These are phyloP conservation scores for Purpureocillium lavendulum DNA, from an alignment of 2,329 filamentous ascomycete species.

Conservation along the genomic window DNA sequence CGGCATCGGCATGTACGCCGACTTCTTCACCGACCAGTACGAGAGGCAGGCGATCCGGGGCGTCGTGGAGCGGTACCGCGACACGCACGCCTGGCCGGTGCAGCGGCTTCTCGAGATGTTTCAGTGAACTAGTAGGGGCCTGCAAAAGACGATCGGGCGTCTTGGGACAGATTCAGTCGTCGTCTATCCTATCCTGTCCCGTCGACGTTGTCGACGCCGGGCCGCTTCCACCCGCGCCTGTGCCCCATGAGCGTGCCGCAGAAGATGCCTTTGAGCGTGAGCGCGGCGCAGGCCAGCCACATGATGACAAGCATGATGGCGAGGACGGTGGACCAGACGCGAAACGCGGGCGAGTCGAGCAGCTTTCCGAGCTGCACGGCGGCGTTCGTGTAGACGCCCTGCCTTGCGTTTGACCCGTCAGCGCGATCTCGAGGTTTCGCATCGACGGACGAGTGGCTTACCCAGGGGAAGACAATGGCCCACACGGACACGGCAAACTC, in stretches of 20 bases:
- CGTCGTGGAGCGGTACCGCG: conserved; percentile 35
- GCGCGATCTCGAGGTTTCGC: too few species aligned
- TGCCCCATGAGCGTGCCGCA: too few species aligned
- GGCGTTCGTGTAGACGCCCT: conserved; percentile 30
- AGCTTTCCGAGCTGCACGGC: conserved; percentile 26
- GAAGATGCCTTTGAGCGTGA: background rate
- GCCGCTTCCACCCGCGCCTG: too few species aligned
- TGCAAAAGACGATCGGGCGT: too few species aligned
- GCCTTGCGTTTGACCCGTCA: background rate
- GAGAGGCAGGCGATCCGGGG: conserved; percentile 26
- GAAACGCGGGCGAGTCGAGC: conserved; percentile 27
- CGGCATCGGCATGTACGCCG: conserved; percentile 31
- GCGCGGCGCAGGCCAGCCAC: conserved; percentile 10
- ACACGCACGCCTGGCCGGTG: conserved; percentile 31
- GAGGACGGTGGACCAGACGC: conserved; percentile 26
- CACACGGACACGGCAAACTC: conserved; percentile 22
- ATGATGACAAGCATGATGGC: conserved; percentile 24
- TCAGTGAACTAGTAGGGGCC: too few species aligned
- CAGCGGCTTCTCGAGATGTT: conserved; percentile 28
- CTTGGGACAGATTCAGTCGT: too few species aligned
- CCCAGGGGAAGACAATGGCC: conserved; percentile 30
- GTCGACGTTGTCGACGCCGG: too few species aligned
- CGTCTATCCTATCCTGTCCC: too few species aligned
- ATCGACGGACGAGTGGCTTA: conserved; percentile 14
- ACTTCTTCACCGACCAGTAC: conserved; percentile 31